Conservation (phyloP, 2,329 filamentous ascomycete species). For the Alternaria infectoria region DNA sequence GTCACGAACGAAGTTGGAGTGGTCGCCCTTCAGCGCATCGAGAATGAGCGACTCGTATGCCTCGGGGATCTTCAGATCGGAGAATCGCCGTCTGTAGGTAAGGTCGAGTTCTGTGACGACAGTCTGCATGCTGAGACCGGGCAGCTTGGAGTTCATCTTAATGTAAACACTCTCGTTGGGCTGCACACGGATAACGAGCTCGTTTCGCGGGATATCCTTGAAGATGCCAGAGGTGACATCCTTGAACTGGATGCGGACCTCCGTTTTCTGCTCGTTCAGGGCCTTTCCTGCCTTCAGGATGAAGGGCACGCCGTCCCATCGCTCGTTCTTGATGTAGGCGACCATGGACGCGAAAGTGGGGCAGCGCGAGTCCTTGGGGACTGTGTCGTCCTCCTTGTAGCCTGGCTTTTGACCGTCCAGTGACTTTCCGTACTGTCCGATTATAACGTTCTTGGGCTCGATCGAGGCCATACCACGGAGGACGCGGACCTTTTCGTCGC, state of each 20-base stretch:
- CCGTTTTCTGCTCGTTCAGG: constrained; percentile 98
- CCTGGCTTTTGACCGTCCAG: constrained; percentile 94
- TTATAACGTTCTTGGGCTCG: constrained; percentile 99
- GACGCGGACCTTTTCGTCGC: constrained; percentile 97
- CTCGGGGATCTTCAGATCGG: constrained; percentile 98
- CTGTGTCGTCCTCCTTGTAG: constrained; percentile 98
- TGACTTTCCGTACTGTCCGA: constrained; percentile 96
- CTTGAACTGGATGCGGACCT: constrained; percentile 99
- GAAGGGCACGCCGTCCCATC: constrained; percentile 98
- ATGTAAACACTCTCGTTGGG: constrained; percentile 99
- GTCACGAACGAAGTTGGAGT: constrained; percentile 83
- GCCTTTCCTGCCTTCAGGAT: constrained; percentile 99
- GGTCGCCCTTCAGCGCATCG: constrained; percentile 96
- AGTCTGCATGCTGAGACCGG: constrained; percentile 98
- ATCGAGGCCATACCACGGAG: constrained; percentile 91
- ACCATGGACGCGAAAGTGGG: constrained; percentile 98
- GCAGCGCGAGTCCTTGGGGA: constrained; percentile 95
- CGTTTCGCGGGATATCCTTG: constrained; percentile 99
- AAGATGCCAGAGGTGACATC: constrained; percentile 99
- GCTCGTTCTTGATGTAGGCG: constrained; percentile 98
- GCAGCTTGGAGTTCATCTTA: constrained; percentile 99
- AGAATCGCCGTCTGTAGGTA: constrained; percentile 97
- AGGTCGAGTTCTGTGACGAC: constrained; percentile 98
- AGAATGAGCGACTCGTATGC: constrained; percentile 98
- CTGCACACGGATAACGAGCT: constrained; percentile 98